Evolutionary conservation across 495 filamentous ascomycete species (phyloP), one percentile per base, ranked within the genome.

Genomic region (Aspergillus indologenus): DNA sequence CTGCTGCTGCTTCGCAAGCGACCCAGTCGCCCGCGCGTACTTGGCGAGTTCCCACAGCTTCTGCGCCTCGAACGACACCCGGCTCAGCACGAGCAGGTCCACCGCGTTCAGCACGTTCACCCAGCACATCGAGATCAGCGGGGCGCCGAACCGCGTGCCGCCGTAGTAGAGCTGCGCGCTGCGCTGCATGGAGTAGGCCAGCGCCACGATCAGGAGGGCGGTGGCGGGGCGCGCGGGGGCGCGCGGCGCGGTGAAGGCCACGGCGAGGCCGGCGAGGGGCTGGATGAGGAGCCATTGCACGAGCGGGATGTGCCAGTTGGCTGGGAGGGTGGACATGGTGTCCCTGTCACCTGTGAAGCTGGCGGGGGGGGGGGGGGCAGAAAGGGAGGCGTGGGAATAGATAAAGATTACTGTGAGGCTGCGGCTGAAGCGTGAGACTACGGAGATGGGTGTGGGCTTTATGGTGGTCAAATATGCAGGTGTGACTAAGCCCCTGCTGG

Each of bases 91-190:
- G 0, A 68, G 45, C 53, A 68, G 21, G 20, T 68, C 66, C 8
- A 68, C 31, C 21, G 58, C 62, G 46, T 68, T 68, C 8, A 68
- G 43, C 14, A 68, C 66, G 20, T 62, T 64, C 48, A 68, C 58
- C 66, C 62, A 65, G 46, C 66, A 65, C 49, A 59, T 68, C 2
- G 66, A 61, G 2, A 50, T 60, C 1, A 68, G n/a, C 0, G 66
- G 66, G 0, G 61, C 66, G 5, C 56, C 57, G 42, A 59, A 9
- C 2, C 61, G 31, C 0, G 58, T 60, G 15, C 50, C 66, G 0
- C 45, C 18, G 19, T 58, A 54, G 12, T 51, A 29, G n/a, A n/a
- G 15, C 12, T 29, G 20, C 20, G 61, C 56, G 17, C 40, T 31
- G 12, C 2, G 0, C 34, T 65, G 62, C 17, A 65, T 42, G 0